Evolutionary conservation across 2,329 filamentous ascomycete species (phyloP), one percentile per base, ranked within the genome.

Genomic region (Stachybotrys echinatus): DNA sequence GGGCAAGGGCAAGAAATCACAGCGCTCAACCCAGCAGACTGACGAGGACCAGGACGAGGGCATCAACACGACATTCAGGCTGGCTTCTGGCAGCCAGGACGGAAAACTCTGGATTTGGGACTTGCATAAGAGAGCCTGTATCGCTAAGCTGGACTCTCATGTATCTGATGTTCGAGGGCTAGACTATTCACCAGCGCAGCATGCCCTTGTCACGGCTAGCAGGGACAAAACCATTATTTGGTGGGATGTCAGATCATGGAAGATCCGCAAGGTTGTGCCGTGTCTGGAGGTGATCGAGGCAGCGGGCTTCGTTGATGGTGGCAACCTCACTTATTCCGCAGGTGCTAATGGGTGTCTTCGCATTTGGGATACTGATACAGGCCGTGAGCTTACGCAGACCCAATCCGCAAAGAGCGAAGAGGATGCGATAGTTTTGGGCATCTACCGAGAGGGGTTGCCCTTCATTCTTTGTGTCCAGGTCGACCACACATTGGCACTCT

Each of bases 71-170:
- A 56, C 79, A 61, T 95, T 95, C 65, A 79, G 90, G 44, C 77
- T 99, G 17, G 92, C 91, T 5, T 95, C 91, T 31, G 94, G 92
- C 54, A 91, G 88, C 53, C 95, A 99, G 67, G 92, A 97, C 65
- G 94, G 94, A 27, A 95, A 92, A 63, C 81, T 99, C 48, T 80
- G 89, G 19, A 81, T 99, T 20, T 99, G 92, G 89, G 89, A 97
- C 70, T 72, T 99, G 51, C 84, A 92, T 69, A 95, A 89, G 71
- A 82, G 89, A 50, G 88, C 81, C 55, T 85, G 85, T 52, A 76
- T 89, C 20, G 88, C 89, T 19, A 84, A 85, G 18, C 75, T 96
- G 27, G 91, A 97, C 53, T 94, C 91, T 1, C 95, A 99, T 65
- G 91, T 96, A 20, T 97, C 94, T 10, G 89, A 97, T 57, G 89